These are phyloP conservation scores for Apophysomyces ossiformis DNA, from an alignment of 371 early-diverging fungal genomes.

Conservation along the genomic window DNA sequence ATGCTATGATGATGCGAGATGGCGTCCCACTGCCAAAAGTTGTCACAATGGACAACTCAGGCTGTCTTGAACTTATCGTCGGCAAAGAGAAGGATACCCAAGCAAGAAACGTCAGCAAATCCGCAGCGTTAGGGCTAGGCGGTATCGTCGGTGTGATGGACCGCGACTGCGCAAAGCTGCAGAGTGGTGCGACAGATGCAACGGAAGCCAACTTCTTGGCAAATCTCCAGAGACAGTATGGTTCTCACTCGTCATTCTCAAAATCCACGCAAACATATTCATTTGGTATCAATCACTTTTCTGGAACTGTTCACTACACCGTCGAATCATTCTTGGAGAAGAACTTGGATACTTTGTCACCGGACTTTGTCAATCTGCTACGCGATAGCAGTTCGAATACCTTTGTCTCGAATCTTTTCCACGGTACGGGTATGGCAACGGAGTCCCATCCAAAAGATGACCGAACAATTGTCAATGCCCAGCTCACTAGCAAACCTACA, in stretches of 20 bases:
- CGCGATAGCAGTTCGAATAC: constrained; percentile 70
- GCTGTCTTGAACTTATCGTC: constrained; percentile 56
- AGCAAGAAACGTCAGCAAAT: constrained; percentile 26
- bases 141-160: constrained; percentile 69
- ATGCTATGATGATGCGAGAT: constrained; percentile 47
- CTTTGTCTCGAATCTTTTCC: constrained; percentile 85
- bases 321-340: constrained; percentile 72
- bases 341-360: constrained; percentile 74
- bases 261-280: constrained; percentile 42
- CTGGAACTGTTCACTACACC: constrained; percentile 72
- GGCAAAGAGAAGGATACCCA: constrained; percentile 33
- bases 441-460: constrained; percentile 84
- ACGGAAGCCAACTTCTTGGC: constrained; percentile 59
- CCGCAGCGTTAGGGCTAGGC: constrained; percentile 32
- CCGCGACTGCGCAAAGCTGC: constrained; percentile 46
- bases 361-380: constrained; percentile 86
- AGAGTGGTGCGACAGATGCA: constrained; percentile 50
- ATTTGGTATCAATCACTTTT: constrained; percentile 82
- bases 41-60: constrained; percentile 51
- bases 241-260: constrained; percentile 39
- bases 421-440: constrained; percentile 77
- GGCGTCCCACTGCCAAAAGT: constrained; percentile 55
- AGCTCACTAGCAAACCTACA: constrained; percentile 68
- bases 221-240: constrained; percentile 37
- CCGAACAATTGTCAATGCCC: constrained; percentile 47